Conservation (phyloP, 768 basidiomycete genomes). For the Clavulina sp. region DNA sequence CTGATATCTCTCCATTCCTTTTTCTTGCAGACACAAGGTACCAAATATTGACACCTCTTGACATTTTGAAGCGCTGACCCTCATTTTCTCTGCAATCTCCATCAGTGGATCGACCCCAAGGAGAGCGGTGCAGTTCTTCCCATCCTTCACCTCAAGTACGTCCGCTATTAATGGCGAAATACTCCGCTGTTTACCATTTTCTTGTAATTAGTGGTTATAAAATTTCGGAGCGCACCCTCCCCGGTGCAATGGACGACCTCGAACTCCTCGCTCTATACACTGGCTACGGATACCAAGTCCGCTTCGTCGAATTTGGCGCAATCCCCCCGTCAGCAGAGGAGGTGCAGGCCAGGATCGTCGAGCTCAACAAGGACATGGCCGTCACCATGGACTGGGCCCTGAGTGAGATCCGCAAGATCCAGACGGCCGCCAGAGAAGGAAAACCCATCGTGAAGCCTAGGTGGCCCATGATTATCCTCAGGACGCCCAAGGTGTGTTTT, state of each 20-base stretch:
- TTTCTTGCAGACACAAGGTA: not conserved
- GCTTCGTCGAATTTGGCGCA: slow-evolving; percentile 44
- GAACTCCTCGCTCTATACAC: slow-evolving; percentile 59
- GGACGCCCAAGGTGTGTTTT: slow-evolving; percentile 55
- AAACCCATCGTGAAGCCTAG: slow-evolving; percentile 73
- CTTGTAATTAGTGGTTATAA: slow-evolving; percentile 8
- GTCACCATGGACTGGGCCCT: slow-evolving; percentile 71
- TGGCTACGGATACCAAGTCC: slow-evolving; percentile 77
- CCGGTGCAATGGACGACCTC: slow-evolving; percentile 79
- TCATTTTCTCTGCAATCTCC: not conserved
- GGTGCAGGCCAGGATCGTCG: slow-evolving; percentile 17
- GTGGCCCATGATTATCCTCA: slow-evolving; percentile 75
- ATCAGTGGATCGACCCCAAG: slow-evolving; percentile 81
- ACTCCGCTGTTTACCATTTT: not conserved
- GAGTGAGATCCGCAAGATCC: slow-evolving; percentile 54
- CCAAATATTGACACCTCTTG: not conserved
- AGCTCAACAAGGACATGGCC: slow-evolving; percentile 58
- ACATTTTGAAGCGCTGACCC: not conserved
- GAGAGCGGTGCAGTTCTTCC: slow-evolving; percentile 87
- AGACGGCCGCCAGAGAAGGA: slow-evolving; percentile 57
- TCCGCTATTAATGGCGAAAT: not conserved
- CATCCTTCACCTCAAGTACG: slow-evolving; percentile 57
- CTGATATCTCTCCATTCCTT: not conserved
- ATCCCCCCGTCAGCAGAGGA: slow-evolving; percentile 29
- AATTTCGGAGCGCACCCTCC: slow-evolving; percentile 78